Evolutionary conservation across 306 rosid species (phyloP).

Genomic region (Vigna mungo): DNA sequence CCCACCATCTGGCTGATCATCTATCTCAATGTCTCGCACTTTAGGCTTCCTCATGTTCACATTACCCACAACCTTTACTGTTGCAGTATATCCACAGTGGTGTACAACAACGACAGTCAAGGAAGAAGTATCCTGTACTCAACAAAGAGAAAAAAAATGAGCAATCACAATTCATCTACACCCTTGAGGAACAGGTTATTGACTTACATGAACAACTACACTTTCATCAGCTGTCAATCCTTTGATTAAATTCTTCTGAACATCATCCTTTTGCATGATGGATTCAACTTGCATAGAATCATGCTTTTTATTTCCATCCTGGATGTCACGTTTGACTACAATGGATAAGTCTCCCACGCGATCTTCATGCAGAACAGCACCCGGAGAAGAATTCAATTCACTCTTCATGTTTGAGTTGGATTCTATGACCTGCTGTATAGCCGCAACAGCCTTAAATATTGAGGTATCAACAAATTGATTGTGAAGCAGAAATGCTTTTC

Average conservation of each 20-base stretch:
- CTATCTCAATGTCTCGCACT: conserved; percentile 68
- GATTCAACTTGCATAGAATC: conserved; percentile 39
- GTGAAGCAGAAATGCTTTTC: conserved; percentile 94
- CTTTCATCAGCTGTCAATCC: conserved; percentile 95
- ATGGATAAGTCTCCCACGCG: conserved; percentile 72
- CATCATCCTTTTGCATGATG: conserved; percentile 48
- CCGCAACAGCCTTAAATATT: conserved; percentile 71
- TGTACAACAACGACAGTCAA: conserved; percentile 68
- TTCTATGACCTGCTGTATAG: conserved; percentile 60
- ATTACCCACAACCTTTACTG: conserved; percentile 73
- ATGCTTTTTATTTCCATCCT: conserved; percentile 49
- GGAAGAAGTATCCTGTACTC: conserved; percentile 79
- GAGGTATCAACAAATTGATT: conserved; percentile 82
- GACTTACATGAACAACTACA: conserved; percentile 82
- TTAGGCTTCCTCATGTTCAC: conserved; percentile 60
- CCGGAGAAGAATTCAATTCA: conserved; percentile 43
- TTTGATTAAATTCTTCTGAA: conserved; percentile 73
- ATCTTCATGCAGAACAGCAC: conserved; percentile 58
- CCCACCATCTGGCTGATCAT: conserved; percentile 91
- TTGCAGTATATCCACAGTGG: conserved; percentile 91
- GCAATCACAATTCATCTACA: neutral
- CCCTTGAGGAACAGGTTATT: conserved; percentile 19
- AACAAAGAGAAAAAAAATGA: conserved; percentile 20
- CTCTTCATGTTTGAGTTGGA: conserved; percentile 48
- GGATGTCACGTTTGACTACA: conserved; percentile 54